Conservation (phyloP, 805 yeast species). For the Candida fluviatilis region DNA sequence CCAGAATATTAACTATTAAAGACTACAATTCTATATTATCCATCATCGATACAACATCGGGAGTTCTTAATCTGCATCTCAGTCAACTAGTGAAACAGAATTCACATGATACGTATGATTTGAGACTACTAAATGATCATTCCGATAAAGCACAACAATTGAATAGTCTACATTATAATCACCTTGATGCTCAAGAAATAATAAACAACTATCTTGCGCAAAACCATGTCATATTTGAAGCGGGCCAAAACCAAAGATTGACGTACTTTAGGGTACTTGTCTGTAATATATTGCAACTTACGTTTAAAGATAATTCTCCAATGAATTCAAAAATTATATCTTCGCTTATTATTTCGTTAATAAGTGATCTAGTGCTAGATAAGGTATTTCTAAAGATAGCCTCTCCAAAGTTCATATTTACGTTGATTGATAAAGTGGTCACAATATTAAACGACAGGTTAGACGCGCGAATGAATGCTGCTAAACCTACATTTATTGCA, state of each 20-base stretch:
- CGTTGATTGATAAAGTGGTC: conserved; percentile 8
- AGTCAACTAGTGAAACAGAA: conserved; percentile 10
- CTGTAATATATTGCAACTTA: conserved; percentile 15
- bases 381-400: conserved; percentile 21
- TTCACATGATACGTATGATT: conserved; percentile 8
- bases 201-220: conserved; percentile 11
- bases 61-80: conserved; percentile 21
- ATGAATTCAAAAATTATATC: conserved; percentile 21
- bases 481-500: not conserved
- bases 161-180: conserved; percentile 4
- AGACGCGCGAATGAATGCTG: conserved; percentile 1
- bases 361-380: conserved; percentile 26
- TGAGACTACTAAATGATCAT: conserved; percentile 13
- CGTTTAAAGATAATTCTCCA: conserved; percentile 14
- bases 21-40: conserved; percentile 12
- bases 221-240: conserved; percentile 13
- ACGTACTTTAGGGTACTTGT: conserved; percentile 21
- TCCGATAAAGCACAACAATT: not conserved
- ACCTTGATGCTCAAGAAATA: conserved; percentile 7
- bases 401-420: conserved; percentile 22
- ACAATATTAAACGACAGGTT: conserved; percentile 5
- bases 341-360: conserved; percentile 18
- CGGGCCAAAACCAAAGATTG: conserved; percentile 4
- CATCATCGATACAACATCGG: conserved; percentile 21
- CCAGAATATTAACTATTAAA: conserved; percentile 12